Conservation (phyloP, 345 rosid species). For the Gossypium ekmanianum region DNA sequence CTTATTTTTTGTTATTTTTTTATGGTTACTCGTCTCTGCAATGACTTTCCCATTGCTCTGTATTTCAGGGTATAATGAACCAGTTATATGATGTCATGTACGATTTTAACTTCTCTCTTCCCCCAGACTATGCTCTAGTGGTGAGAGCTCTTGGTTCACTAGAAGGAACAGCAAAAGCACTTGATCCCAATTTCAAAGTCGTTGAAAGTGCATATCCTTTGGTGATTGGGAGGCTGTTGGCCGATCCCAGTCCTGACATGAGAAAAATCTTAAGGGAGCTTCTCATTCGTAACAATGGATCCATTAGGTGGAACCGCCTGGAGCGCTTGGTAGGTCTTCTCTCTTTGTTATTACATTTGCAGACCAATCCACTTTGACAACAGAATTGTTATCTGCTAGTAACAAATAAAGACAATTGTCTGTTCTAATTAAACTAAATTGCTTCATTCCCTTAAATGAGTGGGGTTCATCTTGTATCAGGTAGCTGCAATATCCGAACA, state of each 20-base stretch:
- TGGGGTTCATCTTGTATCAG: slow-evolving; percentile 32
- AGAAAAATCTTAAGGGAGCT: slow-evolving; percentile 84
- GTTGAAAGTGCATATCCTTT: not conserved
- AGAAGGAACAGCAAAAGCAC: slow-evolving; percentile 92
- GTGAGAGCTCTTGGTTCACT: slow-evolving; percentile 87
- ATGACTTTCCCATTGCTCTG: slow-evolving; percentile 16
- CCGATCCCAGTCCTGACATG: slow-evolving; percentile 92
- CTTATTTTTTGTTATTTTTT: too few relatives aligned
- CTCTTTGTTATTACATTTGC: not conserved
- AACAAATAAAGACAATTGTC: not conserved
- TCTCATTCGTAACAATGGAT: slow-evolving; percentile 72
- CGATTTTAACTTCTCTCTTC: slow-evolving; percentile 78
- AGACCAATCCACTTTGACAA: not conserved
- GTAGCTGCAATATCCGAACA: slow-evolving; percentile 86
- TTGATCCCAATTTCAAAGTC: not conserved
- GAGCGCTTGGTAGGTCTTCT: slow-evolving; percentile 72
- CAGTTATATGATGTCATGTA: slow-evolving; percentile 79
- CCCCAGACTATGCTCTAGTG: slow-evolving; percentile 93
- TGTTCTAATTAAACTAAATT: not conserved
- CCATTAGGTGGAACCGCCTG: slow-evolving; percentile 92
- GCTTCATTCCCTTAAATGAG: not conserved
- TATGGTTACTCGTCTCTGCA: not conserved
- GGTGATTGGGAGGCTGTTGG: slow-evolving; percentile 77
- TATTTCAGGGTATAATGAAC: slow-evolving; percentile 36
- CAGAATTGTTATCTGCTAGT: not conserved